Evolutionary conservation across 2,329 filamentous ascomycete species (phyloP), one percentile per base, ranked within the genome.

Genomic region (Aspergillus fijiensis): DNA sequence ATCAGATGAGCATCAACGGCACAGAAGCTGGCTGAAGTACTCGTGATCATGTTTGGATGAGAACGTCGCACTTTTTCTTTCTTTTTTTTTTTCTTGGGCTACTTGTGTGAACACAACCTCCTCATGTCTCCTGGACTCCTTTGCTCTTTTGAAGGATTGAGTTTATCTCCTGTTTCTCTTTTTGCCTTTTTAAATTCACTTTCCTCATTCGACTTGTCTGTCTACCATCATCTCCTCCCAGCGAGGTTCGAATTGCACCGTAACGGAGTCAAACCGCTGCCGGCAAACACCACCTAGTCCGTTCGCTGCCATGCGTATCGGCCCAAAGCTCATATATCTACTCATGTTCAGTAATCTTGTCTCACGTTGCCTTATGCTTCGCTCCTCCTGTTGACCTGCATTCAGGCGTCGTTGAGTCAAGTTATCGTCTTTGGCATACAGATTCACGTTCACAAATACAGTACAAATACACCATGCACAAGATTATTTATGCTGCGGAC

Each of bases 1-100:
- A 76, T 50, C 68, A 71, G 55, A 75, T 70, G 71, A 72, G 66
- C 53, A 71, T 70, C 54, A 76, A 75, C 60, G 74, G 69, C 60
- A 68, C 67, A 12, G 66, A 72, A 57, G 68, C 57, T 16, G 55
- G 51, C 59, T 63, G 59, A 55, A 55, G 29, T 21, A 50, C 55
- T 57, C 51, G 42, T 25, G 42, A 57, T 52, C 23, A 19, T 51
- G 12, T n/a, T 54, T 54, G 21, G 33, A 45, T 27, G 14, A 45
- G 45, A 35, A n/a, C 16, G 16, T 27, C 35, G 25, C 31, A 5
- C 49, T 54, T 55, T 54, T 56, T 61, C 50, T 51, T 61, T 42
- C 55, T 61, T 63, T 57, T 49, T 57, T 49, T 57, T 53, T 57
- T 53, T 49, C 49, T 61, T 51, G 55, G 56, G 52, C 21, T 55